Percentiles rank a stretch among this genome's conserved stretches.
These are phyloP conservation scores for Fraxinus cuspidata DNA, from an alignment of 257 asterid genomes.

Conservation along the genomic window DNA sequence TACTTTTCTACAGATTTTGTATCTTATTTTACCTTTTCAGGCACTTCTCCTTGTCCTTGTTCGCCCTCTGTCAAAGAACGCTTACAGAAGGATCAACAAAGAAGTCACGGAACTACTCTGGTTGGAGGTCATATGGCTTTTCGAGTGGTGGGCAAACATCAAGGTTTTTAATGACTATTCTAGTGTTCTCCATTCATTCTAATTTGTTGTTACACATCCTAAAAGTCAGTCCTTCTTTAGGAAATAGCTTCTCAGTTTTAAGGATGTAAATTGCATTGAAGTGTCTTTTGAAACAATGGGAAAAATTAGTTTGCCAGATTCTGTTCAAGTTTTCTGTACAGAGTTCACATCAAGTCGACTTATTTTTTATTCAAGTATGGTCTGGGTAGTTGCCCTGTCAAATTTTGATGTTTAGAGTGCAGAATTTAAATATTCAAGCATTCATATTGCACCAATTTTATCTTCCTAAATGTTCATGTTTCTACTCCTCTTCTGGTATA, in stretches of 20 bases:
- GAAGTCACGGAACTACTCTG: slow-evolving; percentile 63
- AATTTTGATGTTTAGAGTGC: neutral
- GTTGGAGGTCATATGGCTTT: slow-evolving; percentile 82
- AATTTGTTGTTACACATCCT: neutral
- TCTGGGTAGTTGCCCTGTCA: neutral
- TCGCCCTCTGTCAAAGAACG: slow-evolving; percentile 63
- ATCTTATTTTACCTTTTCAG: slow-evolving; percentile 41
- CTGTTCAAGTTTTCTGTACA: neutral
- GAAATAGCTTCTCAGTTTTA: neutral
- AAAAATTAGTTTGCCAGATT: neutral
- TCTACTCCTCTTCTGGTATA: neutral
- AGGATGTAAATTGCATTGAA: neutral
- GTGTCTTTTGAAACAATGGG: slow-evolving; percentile 4
- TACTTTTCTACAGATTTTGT: slow-evolving; percentile 10
- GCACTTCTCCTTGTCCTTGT: slow-evolving; percentile 57
- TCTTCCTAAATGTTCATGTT: neutral
- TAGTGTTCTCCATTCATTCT: neutral
- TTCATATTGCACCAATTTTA: neutral
- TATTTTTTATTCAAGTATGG: neutral
- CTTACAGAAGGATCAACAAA: slow-evolving; percentile 68
- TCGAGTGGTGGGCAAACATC: slow-evolving; percentile 94
- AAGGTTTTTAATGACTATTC: slow-evolving; percentile 49
- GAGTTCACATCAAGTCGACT: neutral
- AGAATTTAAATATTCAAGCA: neutral
- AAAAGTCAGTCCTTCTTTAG: neutral